A percentile compares a stretch with the other conserved stretches of the same genome.
phyloP scores from a whole-genome alignment of 2,329 filamentous ascomycete genomes.

The Fonsecaea multimorphosa region DNA sequence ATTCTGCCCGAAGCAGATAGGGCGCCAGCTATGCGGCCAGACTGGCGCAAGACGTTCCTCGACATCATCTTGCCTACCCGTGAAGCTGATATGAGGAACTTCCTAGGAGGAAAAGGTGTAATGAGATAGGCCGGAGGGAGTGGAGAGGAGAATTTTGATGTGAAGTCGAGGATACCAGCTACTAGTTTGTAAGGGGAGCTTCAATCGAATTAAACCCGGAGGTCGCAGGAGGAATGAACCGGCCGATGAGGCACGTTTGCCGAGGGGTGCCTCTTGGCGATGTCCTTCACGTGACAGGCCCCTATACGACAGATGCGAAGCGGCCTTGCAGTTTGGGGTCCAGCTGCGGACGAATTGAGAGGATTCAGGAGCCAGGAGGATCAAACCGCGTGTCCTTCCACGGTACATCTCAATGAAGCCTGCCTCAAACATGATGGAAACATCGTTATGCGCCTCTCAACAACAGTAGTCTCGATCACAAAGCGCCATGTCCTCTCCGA shows the following conservation, averaged over 20 bases:
- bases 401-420: not conserved
- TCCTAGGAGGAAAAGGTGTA: conserved; percentile 32
- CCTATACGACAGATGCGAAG: conserved; percentile 5
- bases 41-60: conserved; percentile 97
- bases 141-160: conserved; percentile 44
- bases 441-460: conserved; percentile 21
- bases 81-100: conserved; percentile 36
- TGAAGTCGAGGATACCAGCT: conserved; percentile 28
- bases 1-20: conserved; percentile 91
- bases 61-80: conserved; percentile 75
- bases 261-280: conserved; percentile 14
- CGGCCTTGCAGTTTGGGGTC: conserved; percentile 9
- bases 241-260: conserved; percentile 13
- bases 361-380: conserved; percentile 15
- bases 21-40: conserved; percentile 91
- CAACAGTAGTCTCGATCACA: conserved; percentile 7
- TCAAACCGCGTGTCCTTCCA: not conserved
- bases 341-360: conserved; percentile 8
- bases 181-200: conserved; percentile 25
- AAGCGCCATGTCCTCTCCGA: conserved; percentile 32
- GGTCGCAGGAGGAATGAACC: not conserved
- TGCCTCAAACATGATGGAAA: conserved; percentile 9
- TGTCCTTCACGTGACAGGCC: conserved; percentile 10
- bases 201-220: conserved; percentile 29
- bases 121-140: conserved; percentile 49